A percentile compares a stretch with the other conserved stretches of the same genome.
Evolutionary conservation across 1,284 basidiomycete genomes (phyloP).

Genomic region (Puccinia sorghi): DNA sequence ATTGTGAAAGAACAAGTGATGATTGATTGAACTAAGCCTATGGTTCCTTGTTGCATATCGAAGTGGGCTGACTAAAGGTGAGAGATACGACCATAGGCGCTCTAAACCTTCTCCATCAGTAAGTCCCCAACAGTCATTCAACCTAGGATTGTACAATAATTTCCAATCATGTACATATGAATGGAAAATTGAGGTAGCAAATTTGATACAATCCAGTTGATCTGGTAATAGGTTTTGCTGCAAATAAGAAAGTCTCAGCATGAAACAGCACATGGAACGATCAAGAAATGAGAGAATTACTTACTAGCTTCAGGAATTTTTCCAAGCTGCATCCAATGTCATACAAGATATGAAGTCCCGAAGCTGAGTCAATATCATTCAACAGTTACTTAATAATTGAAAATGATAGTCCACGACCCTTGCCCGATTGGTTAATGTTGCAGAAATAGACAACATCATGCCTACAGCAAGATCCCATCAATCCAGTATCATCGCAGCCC

Average conservation of each 20-base stretch:
- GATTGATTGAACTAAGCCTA: neutral
- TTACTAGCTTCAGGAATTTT: conserved; percentile 5
- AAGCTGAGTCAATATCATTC: neutral
- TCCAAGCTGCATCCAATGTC: conserved; percentile 23
- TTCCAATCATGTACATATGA: conserved; percentile 27
- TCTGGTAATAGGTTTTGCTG: neutral
- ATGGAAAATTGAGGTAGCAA: conserved; percentile 16
- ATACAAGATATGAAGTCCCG: neutral
- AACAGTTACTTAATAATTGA: neutral
- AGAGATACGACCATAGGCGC: neutral
- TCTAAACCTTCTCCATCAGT: conserved; percentile 22
- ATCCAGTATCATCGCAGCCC: conserved; percentile 20
- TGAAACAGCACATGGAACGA: too few relatives aligned
- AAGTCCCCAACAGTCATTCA: conserved; percentile 7
- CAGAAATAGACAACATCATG: conserved; percentile 5
- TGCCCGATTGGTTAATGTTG: neutral
- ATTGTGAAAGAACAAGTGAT: neutral
- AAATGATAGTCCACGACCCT: neutral
- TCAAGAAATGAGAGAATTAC: neutral
- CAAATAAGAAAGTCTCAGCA: neutral
- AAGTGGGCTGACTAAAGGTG: neutral
- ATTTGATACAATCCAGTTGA: neutral
- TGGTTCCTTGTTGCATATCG: conserved; percentile 8
- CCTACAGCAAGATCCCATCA: conserved; percentile 9
- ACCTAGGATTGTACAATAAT: neutral